Conservation (phyloP, 176 grass and related monocot species). For the Lolium rigidum region DNA sequence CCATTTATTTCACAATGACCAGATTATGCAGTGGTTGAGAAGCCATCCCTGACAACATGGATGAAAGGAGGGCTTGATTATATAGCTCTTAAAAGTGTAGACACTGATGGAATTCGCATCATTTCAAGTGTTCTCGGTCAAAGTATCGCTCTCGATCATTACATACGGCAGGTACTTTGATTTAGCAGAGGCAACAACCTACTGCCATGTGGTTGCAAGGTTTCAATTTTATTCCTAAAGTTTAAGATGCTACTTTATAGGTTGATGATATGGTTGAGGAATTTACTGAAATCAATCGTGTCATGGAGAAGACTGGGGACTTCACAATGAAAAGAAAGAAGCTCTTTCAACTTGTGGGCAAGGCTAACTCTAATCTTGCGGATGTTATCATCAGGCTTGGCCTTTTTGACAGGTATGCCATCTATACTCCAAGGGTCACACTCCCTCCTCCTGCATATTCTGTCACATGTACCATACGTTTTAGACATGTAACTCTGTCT, state of each 20-base stretch:
- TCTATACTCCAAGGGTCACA: neutral
- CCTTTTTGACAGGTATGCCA: constrained; percentile 87
- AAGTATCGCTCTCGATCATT: constrained; percentile 97
- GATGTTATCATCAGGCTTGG: constrained; percentile 93
- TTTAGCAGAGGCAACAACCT: neutral
- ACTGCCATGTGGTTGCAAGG: constrained; percentile 13
- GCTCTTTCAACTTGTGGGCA: constrained; percentile 98
- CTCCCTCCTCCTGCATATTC: neutral
- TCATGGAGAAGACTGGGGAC: constrained; percentile 91
- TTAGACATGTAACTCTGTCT: neutral
- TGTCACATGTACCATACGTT: neutral
- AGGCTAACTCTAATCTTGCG: constrained; percentile 88
- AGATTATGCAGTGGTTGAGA: constrained; percentile 96
- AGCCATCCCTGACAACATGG: constrained; percentile 72
- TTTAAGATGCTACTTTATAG: constrained; percentile 48
- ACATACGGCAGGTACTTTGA: constrained; percentile 77
- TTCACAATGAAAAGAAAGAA: constrained; percentile 96
- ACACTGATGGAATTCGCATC: constrained; percentile 84
- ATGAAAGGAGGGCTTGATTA: constrained; percentile 94
- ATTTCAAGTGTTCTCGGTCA: constrained; percentile 90
- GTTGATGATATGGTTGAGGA: constrained; percentile 99
- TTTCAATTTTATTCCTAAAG: neutral
- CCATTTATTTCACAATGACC: constrained; percentile 35
- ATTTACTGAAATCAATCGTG: constrained; percentile 95
- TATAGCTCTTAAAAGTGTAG: constrained; percentile 89